phyloP scores from a whole-genome alignment of 768 basidiomycete genomes.

The Cystofilobasidium macerans region DNA sequence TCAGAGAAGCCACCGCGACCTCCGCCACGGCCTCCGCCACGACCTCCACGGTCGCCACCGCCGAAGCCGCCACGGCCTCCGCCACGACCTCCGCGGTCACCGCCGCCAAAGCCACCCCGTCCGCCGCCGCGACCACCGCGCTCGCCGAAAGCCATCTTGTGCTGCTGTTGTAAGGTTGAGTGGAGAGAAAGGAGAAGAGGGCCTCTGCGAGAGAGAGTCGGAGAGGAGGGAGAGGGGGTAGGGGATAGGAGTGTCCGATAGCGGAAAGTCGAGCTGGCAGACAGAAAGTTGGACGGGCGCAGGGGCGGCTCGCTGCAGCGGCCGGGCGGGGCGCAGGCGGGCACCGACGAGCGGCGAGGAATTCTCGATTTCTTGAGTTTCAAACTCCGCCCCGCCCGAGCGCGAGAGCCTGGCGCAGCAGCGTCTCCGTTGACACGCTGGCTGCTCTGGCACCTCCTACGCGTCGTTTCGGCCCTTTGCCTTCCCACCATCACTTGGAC shows the following conservation, averaged over 20 bases:
- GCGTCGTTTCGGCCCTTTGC: no score
- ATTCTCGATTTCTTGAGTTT: no score
- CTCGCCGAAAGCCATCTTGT: constrained; percentile 1
- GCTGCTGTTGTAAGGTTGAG: not conserved
- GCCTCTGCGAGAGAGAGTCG: not conserved
- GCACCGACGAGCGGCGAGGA: no score
- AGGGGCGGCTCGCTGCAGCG: no score
- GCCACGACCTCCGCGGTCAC: constrained; percentile 26
- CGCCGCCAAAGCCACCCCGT: constrained; percentile 24
- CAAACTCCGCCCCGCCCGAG: no score
- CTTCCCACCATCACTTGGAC: no score
- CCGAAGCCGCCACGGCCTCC: constrained; percentile 26
- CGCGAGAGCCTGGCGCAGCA: no score
- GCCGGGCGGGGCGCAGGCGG: no score
- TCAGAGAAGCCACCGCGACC: constrained; percentile 25
- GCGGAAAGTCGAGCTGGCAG: not conserved
- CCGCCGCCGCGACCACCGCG: constrained; percentile 23
- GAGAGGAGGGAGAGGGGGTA: not conserved
- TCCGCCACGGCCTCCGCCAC: constrained; percentile 12
- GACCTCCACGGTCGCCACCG: constrained; percentile 21
- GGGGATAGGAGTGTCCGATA: no score
- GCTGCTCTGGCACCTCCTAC: no score
- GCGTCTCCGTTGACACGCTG: no score
- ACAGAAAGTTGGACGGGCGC: constrained; percentile 1
- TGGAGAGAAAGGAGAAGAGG: not conserved